Percentiles rank a stretch among this genome's conserved stretches.
These are phyloP conservation scores for Globisporangium middletonii DNA, from an alignment of 352 stramenopile species.

Conservation along the genomic window DNA sequence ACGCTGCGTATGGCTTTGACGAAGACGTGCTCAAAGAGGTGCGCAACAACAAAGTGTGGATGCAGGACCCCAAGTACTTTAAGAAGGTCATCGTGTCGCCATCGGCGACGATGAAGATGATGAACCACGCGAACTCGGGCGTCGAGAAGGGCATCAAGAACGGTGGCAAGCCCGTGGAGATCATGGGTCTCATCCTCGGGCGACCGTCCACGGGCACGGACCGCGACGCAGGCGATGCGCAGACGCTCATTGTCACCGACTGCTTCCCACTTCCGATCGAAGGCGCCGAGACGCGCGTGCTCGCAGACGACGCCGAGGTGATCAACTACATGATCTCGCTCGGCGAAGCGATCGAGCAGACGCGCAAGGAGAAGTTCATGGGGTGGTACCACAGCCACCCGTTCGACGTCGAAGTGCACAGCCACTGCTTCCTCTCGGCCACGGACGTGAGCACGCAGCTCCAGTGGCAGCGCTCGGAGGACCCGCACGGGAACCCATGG, in stretches of 20 bases:
- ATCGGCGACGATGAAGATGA: slow-evolving; percentile 95
- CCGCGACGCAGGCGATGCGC: slow-evolving; percentile 82
- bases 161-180: slow-evolving; percentile 95
- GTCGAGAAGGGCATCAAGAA: slow-evolving; percentile 97
- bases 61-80: slow-evolving; percentile 93
- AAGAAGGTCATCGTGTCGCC: slow-evolving; percentile 94
- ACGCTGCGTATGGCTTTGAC: slow-evolving; percentile 76
- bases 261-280: slow-evolving; percentile 98
- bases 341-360: slow-evolving; percentile 91
- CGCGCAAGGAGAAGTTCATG: slow-evolving; percentile 97
- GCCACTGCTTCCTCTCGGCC: slow-evolving; percentile 96
- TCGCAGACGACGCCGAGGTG: slow-evolving; percentile 96
- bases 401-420: slow-evolving; percentile 96
- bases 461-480: slow-evolving; percentile 97
- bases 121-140: slow-evolving; percentile 96
- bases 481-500: slow-evolving; percentile 94
- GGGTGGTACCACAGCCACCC: slow-evolving; percentile 99
- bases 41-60: slow-evolving; percentile 86
- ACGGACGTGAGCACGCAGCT: slow-evolving; percentile 98
- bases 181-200: slow-evolving; percentile 98
- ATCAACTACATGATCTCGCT: slow-evolving; percentile 99
- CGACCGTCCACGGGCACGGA: slow-evolving; percentile 82
- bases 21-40: slow-evolving; percentile 84
- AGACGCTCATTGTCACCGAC: slow-evolving; percentile 96
- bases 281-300: slow-evolving; percentile 91